phyloP scores from a whole-genome alignment of 345 rosid genomes.

The Combretum micranthum region DNA sequence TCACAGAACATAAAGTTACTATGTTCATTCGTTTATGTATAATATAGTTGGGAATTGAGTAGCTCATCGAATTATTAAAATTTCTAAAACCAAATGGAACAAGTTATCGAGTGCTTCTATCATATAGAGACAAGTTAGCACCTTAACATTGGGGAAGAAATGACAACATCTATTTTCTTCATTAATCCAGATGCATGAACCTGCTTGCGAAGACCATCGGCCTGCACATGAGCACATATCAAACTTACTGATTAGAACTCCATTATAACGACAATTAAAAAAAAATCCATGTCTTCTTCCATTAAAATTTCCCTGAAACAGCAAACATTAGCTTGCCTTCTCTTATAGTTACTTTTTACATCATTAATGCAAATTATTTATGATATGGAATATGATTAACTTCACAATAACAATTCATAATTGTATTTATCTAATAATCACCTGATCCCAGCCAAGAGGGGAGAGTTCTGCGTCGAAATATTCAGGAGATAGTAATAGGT shows the following conservation, averaged over 20 bases:
- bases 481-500: constrained; percentile 41
- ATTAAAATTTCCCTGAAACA: too few species aligned
- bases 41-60: too few species aligned
- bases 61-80: too few species aligned
- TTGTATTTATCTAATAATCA: neutral
- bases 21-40: too few species aligned
- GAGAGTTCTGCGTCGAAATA: constrained; percentile 68
- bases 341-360: neutral
- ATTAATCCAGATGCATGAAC: constrained; percentile 42
- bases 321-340: too few species aligned
- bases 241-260: constrained; percentile 1
- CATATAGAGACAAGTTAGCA: constrained; percentile 5
- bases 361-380: neutral
- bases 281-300: neutral
- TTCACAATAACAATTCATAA: neutral
- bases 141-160: constrained; percentile 65
- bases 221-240: constrained; percentile 28
- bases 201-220: constrained; percentile 58
- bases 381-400: neutral
- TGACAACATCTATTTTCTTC: constrained; percentile 51
- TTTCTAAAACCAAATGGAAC: too few species aligned
- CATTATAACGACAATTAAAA: neutral
- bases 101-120: too few species aligned
- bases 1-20: too few species aligned
- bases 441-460: constrained; percentile 80